Evolutionary conservation across 768 basidiomycete genomes (phyloP).

Genomic region (Rubroboletus satanas): DNA sequence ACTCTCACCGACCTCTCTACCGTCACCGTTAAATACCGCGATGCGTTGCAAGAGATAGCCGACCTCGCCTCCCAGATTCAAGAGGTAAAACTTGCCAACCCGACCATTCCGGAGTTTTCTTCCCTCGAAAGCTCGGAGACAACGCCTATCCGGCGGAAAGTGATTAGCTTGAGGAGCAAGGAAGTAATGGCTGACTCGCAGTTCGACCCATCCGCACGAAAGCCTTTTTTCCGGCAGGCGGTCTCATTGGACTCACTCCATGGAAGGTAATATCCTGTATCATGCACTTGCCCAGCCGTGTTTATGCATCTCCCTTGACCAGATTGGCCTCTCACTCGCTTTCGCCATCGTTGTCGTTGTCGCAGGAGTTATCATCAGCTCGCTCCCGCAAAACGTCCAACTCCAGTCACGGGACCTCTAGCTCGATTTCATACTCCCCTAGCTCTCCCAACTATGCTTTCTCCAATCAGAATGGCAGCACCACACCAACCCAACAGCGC

Average conservation of each 20-base stretch:
- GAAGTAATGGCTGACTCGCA: slow-evolving; percentile 47
- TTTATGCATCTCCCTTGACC: slow-evolving; percentile 15
- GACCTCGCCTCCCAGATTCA: slow-evolving; percentile 89
- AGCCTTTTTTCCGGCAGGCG: slow-evolving; percentile 86
- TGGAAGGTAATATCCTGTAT: slow-evolving; percentile 54
- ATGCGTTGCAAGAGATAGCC: slow-evolving; percentile 89
- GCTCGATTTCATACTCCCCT: slow-evolving; percentile 59
- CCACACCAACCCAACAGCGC: slow-evolving; percentile 50
- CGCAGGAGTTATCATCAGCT: slow-evolving; percentile 92
- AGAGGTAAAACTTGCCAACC: slow-evolving; percentile 70
- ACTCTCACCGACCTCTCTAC: slow-evolving; percentile 77
- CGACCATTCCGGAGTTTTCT: slow-evolving; percentile 40
- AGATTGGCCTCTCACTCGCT: slow-evolving; percentile 92
- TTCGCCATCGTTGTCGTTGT: slow-evolving; percentile 93
- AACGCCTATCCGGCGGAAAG: slow-evolving; percentile 48
- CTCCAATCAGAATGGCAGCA: slow-evolving; percentile 35
- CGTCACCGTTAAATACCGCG: slow-evolving; percentile 78
- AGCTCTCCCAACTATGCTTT: slow-evolving; percentile 57
- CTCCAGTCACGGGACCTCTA: slow-evolving; percentile 72
- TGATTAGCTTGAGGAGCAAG: slow-evolving; percentile 45
- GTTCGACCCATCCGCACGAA: slow-evolving; percentile 50
- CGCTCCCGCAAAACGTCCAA: slow-evolving; percentile 80
- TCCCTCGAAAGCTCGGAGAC: slow-evolving; percentile 42
- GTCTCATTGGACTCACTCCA: slow-evolving; percentile 85
- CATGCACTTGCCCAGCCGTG: background rate